Percentiles rank a stretch among this genome's conserved stretches.
phyloP scores from a whole-genome alignment of 139 green algal genomes.

The Medakamo hakoo region DNA sequence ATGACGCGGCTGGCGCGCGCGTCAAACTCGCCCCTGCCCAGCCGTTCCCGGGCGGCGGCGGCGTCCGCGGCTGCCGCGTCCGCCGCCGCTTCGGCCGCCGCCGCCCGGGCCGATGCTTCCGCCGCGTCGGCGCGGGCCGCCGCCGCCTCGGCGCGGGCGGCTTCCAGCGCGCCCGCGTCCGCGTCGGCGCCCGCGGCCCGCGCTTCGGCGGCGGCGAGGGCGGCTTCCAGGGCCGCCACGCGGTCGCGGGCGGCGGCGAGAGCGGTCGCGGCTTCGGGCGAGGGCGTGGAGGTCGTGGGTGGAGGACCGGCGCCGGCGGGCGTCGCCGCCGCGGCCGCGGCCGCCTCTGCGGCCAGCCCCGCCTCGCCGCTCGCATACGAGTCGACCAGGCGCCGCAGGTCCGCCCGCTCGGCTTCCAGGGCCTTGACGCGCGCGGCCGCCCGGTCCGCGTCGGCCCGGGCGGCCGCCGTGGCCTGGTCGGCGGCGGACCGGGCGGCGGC shows the following conservation, averaged over 20 bases:
- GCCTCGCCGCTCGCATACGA: too few species aligned
- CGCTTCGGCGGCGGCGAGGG: background rate
- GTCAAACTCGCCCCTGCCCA: constrained; percentile 51
- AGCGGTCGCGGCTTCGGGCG: too few species aligned
- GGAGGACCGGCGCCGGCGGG: background rate
- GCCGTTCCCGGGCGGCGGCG: constrained; percentile 19
- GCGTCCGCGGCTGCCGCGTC: background rate
- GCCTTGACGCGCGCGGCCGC: too few species aligned
- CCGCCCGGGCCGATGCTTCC: background rate
- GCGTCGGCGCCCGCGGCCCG: background rate
- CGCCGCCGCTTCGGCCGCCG: background rate
- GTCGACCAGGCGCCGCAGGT: background rate
- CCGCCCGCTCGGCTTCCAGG: background rate
- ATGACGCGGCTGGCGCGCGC: constrained; percentile 39
- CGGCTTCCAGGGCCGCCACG: background rate
- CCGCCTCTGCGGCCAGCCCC: background rate
- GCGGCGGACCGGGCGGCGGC: too few species aligned
- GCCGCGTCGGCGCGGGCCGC: background rate
- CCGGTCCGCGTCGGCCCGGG: too few species aligned
- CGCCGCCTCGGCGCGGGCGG: background rate
- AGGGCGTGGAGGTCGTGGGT: background rate
- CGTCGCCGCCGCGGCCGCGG: background rate
- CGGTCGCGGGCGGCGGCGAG: too few species aligned
- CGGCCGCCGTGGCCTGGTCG: too few species aligned
- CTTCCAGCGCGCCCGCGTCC: too few species aligned